Percentiles rank a stretch among this genome's conserved stretches.
phyloP scores from a whole-genome alignment of 139 green algal species.

The Mesotaenium endlicherianum region DNA sequence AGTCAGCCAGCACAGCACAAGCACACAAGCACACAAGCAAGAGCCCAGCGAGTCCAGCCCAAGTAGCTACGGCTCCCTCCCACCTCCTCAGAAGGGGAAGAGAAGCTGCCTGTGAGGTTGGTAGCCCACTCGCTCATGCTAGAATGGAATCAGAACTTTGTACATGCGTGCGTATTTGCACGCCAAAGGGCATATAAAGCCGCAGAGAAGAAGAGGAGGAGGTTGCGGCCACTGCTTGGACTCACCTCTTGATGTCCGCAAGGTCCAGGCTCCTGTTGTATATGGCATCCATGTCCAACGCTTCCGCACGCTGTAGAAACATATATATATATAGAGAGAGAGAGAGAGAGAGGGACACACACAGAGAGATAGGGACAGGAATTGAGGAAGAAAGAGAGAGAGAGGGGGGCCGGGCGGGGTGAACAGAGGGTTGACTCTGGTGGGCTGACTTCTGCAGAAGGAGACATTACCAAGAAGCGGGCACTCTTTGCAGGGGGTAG shows the following conservation, averaged over 20 bases:
- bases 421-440: not conserved
- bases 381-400: not conserved
- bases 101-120: not conserved
- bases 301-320: conserved; percentile 45
- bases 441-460: too few species aligned
- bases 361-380: not conserved
- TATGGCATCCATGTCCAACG: conserved; percentile 70
- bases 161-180: not conserved
- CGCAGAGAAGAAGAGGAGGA: not conserved
- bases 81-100: not conserved
- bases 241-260: conserved; percentile 55
- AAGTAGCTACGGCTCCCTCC: not conserved
- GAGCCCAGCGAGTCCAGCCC: not conserved
- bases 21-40: not conserved
- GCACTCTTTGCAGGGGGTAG: too few species aligned
- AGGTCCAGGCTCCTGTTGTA: conserved; percentile 67
- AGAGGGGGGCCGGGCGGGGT: not conserved
- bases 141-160: not conserved
- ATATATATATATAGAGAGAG: conserved; percentile 17
- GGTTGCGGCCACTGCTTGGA: not conserved
- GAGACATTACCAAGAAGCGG: too few species aligned
- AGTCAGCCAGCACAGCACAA: not conserved
- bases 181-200: conserved; percentile 2
- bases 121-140: not conserved
- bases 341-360: not conserved